Evolutionary conservation across 2,329 filamentous ascomycete species (phyloP).

Genomic region (Trichoderma atrobrunneum): DNA sequence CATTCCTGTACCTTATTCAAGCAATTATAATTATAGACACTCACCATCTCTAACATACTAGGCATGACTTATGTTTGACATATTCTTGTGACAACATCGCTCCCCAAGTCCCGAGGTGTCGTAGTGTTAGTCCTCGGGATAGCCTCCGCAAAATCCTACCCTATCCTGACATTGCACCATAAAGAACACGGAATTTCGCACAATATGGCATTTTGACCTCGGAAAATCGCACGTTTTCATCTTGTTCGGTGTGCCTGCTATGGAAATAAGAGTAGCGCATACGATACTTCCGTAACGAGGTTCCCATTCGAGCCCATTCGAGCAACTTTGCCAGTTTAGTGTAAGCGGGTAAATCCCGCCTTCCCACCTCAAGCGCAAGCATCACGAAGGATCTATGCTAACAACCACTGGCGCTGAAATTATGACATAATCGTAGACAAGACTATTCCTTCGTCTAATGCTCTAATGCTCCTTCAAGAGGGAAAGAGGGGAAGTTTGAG

Average conservation of each 20-base stretch:
- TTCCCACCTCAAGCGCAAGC: not conserved
- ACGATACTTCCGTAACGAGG: not conserved
- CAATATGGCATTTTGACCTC: not conserved
- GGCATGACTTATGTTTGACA: not conserved
- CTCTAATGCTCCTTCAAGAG: not conserved
- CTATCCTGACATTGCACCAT: not conserved
- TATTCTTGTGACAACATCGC: not conserved
- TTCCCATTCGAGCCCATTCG: not conserved
- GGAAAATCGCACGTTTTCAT: not conserved
- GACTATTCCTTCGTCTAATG: not conserved
- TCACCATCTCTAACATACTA: not conserved
- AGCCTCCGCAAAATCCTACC: not conserved
- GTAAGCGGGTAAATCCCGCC: not conserved
- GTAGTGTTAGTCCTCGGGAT: not conserved
- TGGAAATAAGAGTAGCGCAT: not conserved
- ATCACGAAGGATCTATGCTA: not conserved
- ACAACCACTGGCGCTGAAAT: not conserved
- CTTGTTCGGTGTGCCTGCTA: not conserved
- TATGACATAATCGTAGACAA: not conserved
- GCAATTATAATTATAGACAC: not conserved
- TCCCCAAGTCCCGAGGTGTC: not conserved
- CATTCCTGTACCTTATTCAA: not conserved
- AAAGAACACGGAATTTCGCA: not conserved
- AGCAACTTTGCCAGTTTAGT: not conserved
- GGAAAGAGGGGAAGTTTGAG: not conserved